Evolutionary conservation across 2,329 filamentous ascomycete genomes (phyloP).

Genomic region (Aotearoamyces nothofagi): DNA sequence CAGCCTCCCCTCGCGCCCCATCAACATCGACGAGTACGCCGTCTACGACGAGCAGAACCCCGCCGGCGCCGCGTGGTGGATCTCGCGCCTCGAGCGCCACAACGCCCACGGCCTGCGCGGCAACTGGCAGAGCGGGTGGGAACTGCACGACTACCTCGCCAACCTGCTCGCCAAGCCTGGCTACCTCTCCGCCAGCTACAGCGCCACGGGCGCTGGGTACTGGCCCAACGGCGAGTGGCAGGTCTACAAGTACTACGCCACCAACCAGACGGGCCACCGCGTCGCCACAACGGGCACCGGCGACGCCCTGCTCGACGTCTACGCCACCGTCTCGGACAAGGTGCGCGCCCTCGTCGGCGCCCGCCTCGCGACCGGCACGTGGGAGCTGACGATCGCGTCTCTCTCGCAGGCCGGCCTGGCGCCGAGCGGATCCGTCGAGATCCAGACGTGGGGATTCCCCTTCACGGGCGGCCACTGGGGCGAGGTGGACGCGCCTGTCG

Average conservation of each 20-base stretch:
- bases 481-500: constrained; percentile 10
- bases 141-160: constrained; percentile 28
- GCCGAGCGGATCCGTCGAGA: constrained; percentile 16
- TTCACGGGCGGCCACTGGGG: constrained; percentile 7
- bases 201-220: constrained; percentile 19
- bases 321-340: constrained; percentile 20
- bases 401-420: constrained; percentile 21
- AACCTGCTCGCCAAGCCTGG: constrained; percentile 22
- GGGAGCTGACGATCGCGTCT: constrained; percentile 20
- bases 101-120: constrained; percentile 26
- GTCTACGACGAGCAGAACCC: constrained; percentile 25
- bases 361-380: constrained; percentile 18
- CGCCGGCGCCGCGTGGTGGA: constrained; percentile 26
- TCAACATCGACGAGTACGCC: constrained; percentile 35
- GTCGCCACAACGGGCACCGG: constrained; percentile 20
- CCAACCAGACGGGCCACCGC: constrained; percentile 26
- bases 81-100: constrained; percentile 29
- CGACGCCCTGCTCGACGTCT: constrained; percentile 23
- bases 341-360: constrained; percentile 23
- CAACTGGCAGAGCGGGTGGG: constrained; percentile 26
- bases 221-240: constrained; percentile 26
- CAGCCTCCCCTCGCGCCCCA: constrained; percentile 18
- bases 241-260: constrained; percentile 30
- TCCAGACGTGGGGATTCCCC: constrained; percentile 14
- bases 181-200: constrained; percentile 12